Conservation (phyloP, 306 rosid genomes). For the Citrullus colocynthis region DNA sequence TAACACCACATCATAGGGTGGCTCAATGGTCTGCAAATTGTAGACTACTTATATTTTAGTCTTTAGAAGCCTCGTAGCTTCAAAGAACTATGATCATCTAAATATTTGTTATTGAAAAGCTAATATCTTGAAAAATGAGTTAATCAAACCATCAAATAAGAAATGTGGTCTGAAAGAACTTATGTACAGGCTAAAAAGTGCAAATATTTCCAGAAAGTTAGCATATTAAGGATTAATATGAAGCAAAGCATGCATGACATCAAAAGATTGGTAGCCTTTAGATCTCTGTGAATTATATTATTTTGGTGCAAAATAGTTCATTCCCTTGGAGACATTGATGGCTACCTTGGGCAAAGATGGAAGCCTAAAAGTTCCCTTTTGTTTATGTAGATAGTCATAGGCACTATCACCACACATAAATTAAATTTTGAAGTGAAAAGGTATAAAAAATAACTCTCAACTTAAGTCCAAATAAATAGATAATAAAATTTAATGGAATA, state of each 20-base stretch:
- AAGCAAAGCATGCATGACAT: background rate
- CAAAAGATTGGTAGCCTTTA: slow-evolving; percentile 85
- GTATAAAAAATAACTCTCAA: slow-evolving; percentile 2
- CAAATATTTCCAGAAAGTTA: background rate
- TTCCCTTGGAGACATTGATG: slow-evolving; percentile 83
- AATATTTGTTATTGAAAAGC: background rate
- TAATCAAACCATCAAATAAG: background rate
- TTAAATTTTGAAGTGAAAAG: slow-evolving; percentile 39
- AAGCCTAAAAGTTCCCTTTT: slow-evolving; percentile 72
- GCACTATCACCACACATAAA: slow-evolving; percentile 93
- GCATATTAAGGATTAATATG: background rate
- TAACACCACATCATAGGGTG: background rate
- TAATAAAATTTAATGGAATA: background rate
- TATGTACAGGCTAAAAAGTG: background rate
- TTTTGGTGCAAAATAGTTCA: slow-evolving; percentile 93
- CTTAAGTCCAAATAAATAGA: background rate
- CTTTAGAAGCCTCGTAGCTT: background rate
- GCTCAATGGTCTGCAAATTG: background rate
- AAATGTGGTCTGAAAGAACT: background rate
- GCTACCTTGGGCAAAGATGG: slow-evolving; percentile 84
- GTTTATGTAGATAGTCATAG: slow-evolving; percentile 91
- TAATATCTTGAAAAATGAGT: background rate
- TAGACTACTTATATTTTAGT: background rate
- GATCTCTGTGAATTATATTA: slow-evolving; percentile 90
- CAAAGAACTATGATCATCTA: background rate